Percentiles rank a stretch among this genome's conserved stretches.
Conservation (phyloP, 352 stramenopile species). For the Pythium graminicola region DNA sequence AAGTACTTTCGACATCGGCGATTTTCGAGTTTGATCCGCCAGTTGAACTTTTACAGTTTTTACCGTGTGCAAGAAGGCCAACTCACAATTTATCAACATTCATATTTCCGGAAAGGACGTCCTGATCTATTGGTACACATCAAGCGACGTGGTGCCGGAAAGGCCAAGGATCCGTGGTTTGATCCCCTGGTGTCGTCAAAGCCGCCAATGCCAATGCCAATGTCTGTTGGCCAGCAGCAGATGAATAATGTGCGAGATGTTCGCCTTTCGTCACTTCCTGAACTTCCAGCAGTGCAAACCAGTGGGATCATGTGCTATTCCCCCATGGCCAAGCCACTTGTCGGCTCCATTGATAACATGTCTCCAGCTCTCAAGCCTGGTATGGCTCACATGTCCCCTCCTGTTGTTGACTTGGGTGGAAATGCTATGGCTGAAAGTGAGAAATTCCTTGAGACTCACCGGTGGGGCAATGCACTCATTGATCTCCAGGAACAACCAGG, state of each 20-base stretch:
- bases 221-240: conserved; percentile 4
- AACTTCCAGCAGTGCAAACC: conserved; percentile 24
- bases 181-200: conserved; percentile 40
- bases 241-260: conserved; percentile 2
- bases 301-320: conserved; percentile 59
- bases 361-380: conserved; percentile 72
- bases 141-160: conserved; percentile 73
- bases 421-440: conserved; percentile 25
- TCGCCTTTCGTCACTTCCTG: conserved; percentile 2
- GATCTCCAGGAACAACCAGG: conserved; percentile 16
- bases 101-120: conserved; percentile 75
- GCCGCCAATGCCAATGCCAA: conserved; percentile 4
- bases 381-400: conserved; percentile 42
- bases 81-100: conserved; percentile 83
- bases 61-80: conserved; percentile 85
- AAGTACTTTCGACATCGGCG: conserved; percentile 89
- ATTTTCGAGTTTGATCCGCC: conserved; percentile 85
- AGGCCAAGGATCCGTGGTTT: conserved; percentile 83
- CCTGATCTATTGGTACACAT: conserved; percentile 79
- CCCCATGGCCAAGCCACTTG: conserved; percentile 70
- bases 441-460: conserved; percentile 22
- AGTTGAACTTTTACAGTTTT: conserved; percentile 92
- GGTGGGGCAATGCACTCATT: conserved; percentile 33
- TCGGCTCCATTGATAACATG: conserved; percentile 68
- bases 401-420: conserved; percentile 51